Evolutionary conservation across 2,329 filamentous ascomycete genomes (phyloP).

Genomic region (Scedosporium boydii): DNA sequence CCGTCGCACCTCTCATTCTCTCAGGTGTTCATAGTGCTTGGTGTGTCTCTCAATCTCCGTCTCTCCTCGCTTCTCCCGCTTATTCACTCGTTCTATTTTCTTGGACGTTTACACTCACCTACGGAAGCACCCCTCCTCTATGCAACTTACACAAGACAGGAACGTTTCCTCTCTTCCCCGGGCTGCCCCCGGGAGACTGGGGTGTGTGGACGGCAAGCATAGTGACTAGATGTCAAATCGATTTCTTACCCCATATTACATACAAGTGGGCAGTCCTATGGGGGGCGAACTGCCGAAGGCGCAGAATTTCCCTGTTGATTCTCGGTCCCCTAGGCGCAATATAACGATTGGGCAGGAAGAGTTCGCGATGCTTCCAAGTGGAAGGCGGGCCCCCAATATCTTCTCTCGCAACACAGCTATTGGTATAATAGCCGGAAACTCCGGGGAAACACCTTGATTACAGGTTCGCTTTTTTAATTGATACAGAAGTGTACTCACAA

Average conservation of each 20-base stretch:
- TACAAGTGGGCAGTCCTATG: neutral
- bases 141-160: slow-evolving; percentile 2
- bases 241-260: neutral
- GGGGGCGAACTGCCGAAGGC: slow-evolving; percentile 3
- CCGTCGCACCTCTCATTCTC: slow-evolving; percentile 13
- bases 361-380: neutral
- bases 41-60: slow-evolving; percentile 11
- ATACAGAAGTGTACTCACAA: neutral
- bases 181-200: neutral
- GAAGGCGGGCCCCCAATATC: neutral
- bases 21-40: no score
- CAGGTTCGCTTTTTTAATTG: neutral
- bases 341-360: slow-evolving; percentile 7
- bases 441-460: neutral
- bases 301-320: neutral
- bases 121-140: slow-evolving; percentile 1
- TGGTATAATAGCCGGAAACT: slow-evolving; percentile 1
- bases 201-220: neutral
- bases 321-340: slow-evolving; percentile 1
- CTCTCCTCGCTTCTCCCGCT: slow-evolving; percentile 13
- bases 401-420: neutral
- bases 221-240: neutral
- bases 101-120: neutral
- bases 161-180: neutral
- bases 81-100: slow-evolving; percentile 13